These are phyloP conservation scores for Tolypocladium ophioglossoides DNA, from an alignment of 2,329 filamentous ascomycete species.

Conservation along the genomic window DNA sequence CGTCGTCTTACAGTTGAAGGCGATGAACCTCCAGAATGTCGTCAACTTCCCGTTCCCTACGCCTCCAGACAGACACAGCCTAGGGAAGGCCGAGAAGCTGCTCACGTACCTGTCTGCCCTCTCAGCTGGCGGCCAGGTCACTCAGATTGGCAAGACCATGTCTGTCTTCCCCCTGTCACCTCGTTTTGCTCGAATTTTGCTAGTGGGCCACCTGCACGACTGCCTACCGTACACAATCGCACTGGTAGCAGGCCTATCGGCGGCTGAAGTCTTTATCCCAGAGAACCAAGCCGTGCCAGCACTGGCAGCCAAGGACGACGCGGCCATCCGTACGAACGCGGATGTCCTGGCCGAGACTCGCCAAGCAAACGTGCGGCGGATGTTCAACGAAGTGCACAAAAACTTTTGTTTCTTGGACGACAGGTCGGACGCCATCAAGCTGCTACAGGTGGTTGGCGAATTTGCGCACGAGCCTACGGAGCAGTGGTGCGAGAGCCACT, in stretches of 20 bases:
- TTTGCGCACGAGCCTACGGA: slow-evolving; percentile 67
- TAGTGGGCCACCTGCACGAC: slow-evolving; percentile 72
- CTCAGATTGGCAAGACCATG: slow-evolving; percentile 68
- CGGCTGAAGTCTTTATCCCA: slow-evolving; percentile 77
- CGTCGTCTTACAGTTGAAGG: slow-evolving; percentile 86
- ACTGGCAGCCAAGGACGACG: slow-evolving; percentile 33
- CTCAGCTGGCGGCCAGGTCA: slow-evolving; percentile 60
- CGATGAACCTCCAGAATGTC: slow-evolving; percentile 84
- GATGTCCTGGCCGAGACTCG: slow-evolving; percentile 63
- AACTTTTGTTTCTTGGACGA: slow-evolving; percentile 75
- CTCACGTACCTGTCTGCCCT: slow-evolving; percentile 79
- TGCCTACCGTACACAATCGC: slow-evolving; percentile 81
- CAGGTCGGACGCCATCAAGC: slow-evolving; percentile 78
- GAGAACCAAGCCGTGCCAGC: slow-evolving; percentile 65
- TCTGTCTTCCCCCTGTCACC: slow-evolving; percentile 85
- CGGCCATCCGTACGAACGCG: slow-evolving; percentile 47
- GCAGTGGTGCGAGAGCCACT: slow-evolving; percentile 70
- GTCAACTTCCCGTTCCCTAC: slow-evolving; percentile 96
- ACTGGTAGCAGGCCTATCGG: slow-evolving; percentile 78
- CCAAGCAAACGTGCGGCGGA: slow-evolving; percentile 50
- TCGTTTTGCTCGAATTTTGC: slow-evolving; percentile 82
- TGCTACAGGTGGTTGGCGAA: slow-evolving; percentile 78
- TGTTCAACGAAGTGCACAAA: slow-evolving; percentile 61
- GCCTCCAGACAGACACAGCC: slow-evolving; percentile 63
- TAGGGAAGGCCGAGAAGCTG: slow-evolving; percentile 77